Evolutionary conservation across 106 monocot genomes (phyloP), one percentile per base, ranked within the genome.

Genomic region (Ottelia alismoides): DNA sequence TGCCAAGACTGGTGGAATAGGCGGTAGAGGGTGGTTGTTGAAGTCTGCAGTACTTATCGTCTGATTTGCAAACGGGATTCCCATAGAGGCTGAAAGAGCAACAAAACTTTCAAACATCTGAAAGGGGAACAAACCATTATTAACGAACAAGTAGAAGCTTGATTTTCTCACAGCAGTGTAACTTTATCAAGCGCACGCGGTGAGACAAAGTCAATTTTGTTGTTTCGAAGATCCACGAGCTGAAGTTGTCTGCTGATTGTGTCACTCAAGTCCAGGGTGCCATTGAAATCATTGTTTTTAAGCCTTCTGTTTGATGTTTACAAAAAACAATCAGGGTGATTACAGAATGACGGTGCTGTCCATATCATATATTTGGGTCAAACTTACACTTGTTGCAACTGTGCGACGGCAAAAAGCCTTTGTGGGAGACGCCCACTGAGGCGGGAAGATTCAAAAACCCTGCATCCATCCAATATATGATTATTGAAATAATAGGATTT

Each of bases 351-450:
- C 10, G 24, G 40, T 7, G 40, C 16, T 43, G 40, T 43, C 40
- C 16, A 43, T 22, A 2, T 25, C 16, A 11, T 28, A 19, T 58
- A 30, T 27, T 47, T n/a, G n/a, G n/a, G n/a, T 60, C 26, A 49
- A 4, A 65, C 84, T 74, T 85, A 98, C 98, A 83, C 77, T 77
- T 90, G 71, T 60, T 98, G 66, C 31, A 98, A n/a, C 27, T 63
- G 61, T 12, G 82, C 64, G 11, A 66, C 27, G 22, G 69, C 43
- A 59, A 98, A 90, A 30, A 98, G 45, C 1, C 61, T 49, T 17
- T 47, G 12, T n/a, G 82, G 85, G 14, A 98, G 23, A 59, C 43
- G 7, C 17, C 98, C 98, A 9, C 32, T 26, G 51, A 93, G 68
- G 11, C 61, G 51, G 57, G 60, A 72, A 46, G 55, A 69, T 58